Base-by-base conservation (phyloP, 805 yeast species). In the Yamadazyma akitaensis region DNA sequence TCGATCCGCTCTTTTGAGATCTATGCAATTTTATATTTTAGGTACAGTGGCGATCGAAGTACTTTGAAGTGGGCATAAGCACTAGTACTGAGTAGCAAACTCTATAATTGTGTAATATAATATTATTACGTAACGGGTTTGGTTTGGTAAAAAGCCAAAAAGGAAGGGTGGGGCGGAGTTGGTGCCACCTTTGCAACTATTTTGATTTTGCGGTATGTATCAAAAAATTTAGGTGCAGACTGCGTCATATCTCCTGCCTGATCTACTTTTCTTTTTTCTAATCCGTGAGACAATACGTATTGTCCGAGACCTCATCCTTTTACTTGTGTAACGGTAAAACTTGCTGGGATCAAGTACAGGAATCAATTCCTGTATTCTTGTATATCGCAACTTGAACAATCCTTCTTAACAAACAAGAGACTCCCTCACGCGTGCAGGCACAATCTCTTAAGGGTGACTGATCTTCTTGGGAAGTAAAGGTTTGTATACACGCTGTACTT, bases 261-360 rank as follows among this genome's bases (percentile, higher is more conserved):
- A 26, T 38, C n/a, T n/a, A n/a, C n/a, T 37, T 37, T 37, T 21
- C 16, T 14, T 11, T n/a, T 37, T 13, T 14, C 12, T 12, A 3
- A 13, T n/a, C 19, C 21, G 14, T 26, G 30, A 26, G 25, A 17
- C 18, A 2, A 16, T 8, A 14, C 19, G 17, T n/a, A 32, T 41
- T 41, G 31, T 42, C 36, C 40, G 46, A 42, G 46, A 18, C 34
- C 36, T 36, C 40, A 35, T 19, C 40, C 46, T 25, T 42, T 26
- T 10, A 36, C 12, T 16, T 21, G 14, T 32, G 16, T 34, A 42
- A 42, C 44, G 39, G 39, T 25, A 25, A 34, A 34, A 35, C 32
- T 36, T 43, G 46, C 46, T 42, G 25, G n/a, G 37, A 4, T 5
- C n/a, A 33, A 5, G n/a, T 33, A 19, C 37, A 33, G 37, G 17